phyloP scores from a whole-genome alignment of 495 filamentous ascomycete genomes.

The Aspergillus olivimuriae region DNA sequence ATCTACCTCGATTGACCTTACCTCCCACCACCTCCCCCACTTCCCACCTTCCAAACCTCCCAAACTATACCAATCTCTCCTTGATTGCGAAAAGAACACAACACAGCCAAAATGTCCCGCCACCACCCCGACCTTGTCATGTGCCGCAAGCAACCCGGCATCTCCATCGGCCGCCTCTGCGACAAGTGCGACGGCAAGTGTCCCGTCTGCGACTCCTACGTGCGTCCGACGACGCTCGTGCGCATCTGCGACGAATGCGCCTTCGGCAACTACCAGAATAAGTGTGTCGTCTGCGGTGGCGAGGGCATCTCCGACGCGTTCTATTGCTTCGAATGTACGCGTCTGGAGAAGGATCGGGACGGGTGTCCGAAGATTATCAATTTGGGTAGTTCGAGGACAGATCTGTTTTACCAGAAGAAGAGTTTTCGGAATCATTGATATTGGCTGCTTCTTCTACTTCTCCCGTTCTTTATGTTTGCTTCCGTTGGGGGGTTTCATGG shows the following conservation, averaged over 20 bases:
- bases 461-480: slow-evolving; percentile 4
- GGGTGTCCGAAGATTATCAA: slow-evolving; percentile 99
- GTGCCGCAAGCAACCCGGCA: slow-evolving; percentile 98
- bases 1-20: too few species aligned
- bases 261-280: slow-evolving; percentile 99
- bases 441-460: too few species aligned
- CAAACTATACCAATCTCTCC: too few species aligned
- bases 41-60: too few species aligned
- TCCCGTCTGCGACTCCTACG: slow-evolving; percentile 97
- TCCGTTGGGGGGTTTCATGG: too few species aligned
- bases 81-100: slow-evolving; percentile 6
- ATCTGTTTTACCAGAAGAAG: slow-evolving; percentile 85
- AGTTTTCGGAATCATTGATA: slow-evolving; percentile 64
- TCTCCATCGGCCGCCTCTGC: slow-evolving; percentile 97
- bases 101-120: slow-evolving; percentile 22
- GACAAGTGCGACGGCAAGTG: slow-evolving; percentile 99
- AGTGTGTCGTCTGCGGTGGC: slow-evolving; percentile 97
- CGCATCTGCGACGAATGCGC: slow-evolving; percentile 99
- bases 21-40: too few species aligned
- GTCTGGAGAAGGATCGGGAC: slow-evolving; percentile 94
- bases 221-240: slow-evolving; percentile 92
- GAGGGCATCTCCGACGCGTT: slow-evolving; percentile 99
- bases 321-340: slow-evolving; percentile 99
- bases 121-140: slow-evolving; percentile 81
- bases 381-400: slow-evolving; percentile 86